Evolutionary conservation across 441 rosid species (phyloP), one percentile per base, ranked within the genome.

Genomic region (Gossypium aridum): DNA sequence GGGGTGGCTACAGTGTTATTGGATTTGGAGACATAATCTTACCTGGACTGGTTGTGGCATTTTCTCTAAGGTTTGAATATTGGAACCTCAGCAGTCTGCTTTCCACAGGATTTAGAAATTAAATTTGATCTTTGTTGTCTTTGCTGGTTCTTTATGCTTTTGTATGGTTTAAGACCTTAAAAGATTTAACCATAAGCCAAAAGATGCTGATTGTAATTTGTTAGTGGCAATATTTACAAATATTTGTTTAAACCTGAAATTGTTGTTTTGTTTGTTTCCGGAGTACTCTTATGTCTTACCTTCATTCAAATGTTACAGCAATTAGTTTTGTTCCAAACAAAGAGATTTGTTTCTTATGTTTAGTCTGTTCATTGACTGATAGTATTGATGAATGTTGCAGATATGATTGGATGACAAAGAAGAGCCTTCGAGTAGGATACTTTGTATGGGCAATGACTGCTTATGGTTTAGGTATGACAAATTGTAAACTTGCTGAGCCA

Each of bases 1-100:
- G 97, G 97, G 94, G 97, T 64, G 97, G 97, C 70, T 91, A 85
- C 79, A 90, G 94, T 73, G 86, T 91, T 75, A 90, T 91, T 64
- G 94, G 97, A 51, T 91, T 91, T 80, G 97, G 97, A 61, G 97
- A 90, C 84, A 90, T 91, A 73, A 87, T 91, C 79, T 78, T 90
- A 77, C 97, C 92, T 2, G 97, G 94, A 74, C 83, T 91, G 71
- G 63, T 90, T 61, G 85, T 90, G 62, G 91, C 92, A 76, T 90
- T 91, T 80, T 86, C 96, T 22, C 81, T 89, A 66, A 77, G 80
- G 80, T 77, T 20, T 68, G 73, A 71, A 22, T 57, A 75, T 45
- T 56, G 47, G 37, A 80, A 43, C 82, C 75, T 26, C 63, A 8
- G 45, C 28, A 23, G n/a, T 19, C 14, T 47, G 57, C 57, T 47